A percentile compares a stretch with the other conserved stretches of the same genome.
Evolutionary conservation across 805 yeast species (phyloP).

Genomic region (Debaryomyces prosopidis): DNA sequence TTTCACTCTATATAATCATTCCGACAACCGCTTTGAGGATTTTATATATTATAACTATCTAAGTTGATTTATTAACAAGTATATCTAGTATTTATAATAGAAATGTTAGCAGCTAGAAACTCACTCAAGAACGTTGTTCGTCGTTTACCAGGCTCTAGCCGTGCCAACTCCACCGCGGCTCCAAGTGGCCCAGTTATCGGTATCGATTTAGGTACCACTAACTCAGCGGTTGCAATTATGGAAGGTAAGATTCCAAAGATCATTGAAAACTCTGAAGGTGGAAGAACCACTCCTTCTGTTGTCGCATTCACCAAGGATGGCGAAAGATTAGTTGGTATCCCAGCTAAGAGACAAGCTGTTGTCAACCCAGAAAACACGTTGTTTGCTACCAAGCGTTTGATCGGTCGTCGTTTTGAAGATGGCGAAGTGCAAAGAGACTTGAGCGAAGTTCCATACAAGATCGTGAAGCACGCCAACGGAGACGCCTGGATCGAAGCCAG

Average conservation of each 20-base stretch:
- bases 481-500: slow-evolving; percentile 96
- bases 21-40: no score
- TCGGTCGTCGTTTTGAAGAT: slow-evolving; percentile 91
- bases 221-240: slow-evolving; percentile 86
- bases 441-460: slow-evolving; percentile 85
- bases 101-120: slow-evolving; percentile 46
- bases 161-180: slow-evolving; percentile 33
- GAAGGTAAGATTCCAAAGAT: slow-evolving; percentile 78
- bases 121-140: slow-evolving; percentile 37
- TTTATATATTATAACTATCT: no score
- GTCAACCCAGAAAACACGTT: slow-evolving; percentile 92
- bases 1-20: slow-evolving; percentile 7
- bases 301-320: slow-evolving; percentile 93
- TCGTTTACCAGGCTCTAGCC: slow-evolving; percentile 29
- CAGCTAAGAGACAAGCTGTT: slow-evolving; percentile 95
- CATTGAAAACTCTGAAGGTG: slow-evolving; percentile 76
- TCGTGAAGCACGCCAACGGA: slow-evolving; percentile 86
- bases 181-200: slow-evolving; percentile 67
- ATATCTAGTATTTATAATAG: background rate
- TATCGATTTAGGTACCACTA: slow-evolving; percentile 85
- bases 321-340: slow-evolving; percentile 88
- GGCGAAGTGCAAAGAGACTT: slow-evolving; percentile 88
- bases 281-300: slow-evolving; percentile 84
- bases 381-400: slow-evolving; percentile 92
- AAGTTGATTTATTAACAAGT: no score